Base-by-base conservation (phyloP, 2,329 filamentous ascomycete species). In the Rutstroemia sp. region DNA sequence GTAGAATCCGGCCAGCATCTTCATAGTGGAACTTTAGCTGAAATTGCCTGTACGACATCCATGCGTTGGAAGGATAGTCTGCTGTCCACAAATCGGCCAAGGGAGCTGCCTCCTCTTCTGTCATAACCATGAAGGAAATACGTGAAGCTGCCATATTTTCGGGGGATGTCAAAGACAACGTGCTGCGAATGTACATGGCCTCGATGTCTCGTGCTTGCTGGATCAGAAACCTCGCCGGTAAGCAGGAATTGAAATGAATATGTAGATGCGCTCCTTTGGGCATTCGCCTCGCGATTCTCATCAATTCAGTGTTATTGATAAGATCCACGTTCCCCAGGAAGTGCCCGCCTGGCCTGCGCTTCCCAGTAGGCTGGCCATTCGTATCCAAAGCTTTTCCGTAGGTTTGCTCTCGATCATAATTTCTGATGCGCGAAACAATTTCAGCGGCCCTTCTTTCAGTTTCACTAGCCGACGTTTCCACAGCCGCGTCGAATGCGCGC, bases 171-270 rank as follows among this genome's bases (percentile, higher is more conserved):
- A 88, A 72, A 4, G 78, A 76, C 34, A 74, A 64, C 38, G 77
- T 78, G 70, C 84, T 88, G 57, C 79, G 82, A 63, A 90, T 84
- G 65, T 82, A 88, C 84, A 91, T 89, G 61, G 78, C 79, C 1
- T 77, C 65, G 75, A 84, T 81, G 5, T 68, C 45, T 10, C 72
- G 68, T 60, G 74, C 73, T 74, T 79, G 61, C 73, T 80, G 62
- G 75, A 90, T 73, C 19, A 90, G 73, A 5, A 83, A 76, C 2
- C 74, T 68, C 9, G 86, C 84, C 14, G 76, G 73, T 4, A 90
- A 73, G 58, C 86, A 88, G n/a, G 87, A 79, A 67, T 90, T 91
- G 75, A 88, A 90, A 69, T 91, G 87, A 23, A 89, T 79, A 68
- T 91, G 87, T 23, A 90, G 73, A 66, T 90, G 84, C 0, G 79